phyloP scores from a whole-genome alignment of 116 monocot genomes.

The Zostera marina region DNA sequence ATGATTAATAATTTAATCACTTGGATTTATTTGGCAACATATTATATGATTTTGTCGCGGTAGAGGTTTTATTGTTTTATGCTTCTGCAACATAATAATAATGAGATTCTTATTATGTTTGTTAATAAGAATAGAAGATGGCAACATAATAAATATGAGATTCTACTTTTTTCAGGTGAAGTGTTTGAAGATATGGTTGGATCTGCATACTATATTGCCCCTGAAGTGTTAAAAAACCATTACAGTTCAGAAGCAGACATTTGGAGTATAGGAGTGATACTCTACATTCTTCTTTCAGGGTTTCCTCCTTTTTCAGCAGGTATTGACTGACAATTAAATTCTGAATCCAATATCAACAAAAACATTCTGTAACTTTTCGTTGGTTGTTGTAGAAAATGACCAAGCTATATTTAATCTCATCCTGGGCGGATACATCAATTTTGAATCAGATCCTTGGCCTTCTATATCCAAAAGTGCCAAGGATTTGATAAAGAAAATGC shows the following conservation, averaged over 20 bases:
- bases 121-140: too few species aligned
- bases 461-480: constrained; percentile 48
- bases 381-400: constrained; percentile 30
- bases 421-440: constrained; percentile 36
- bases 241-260: constrained; percentile 62
- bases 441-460: constrained; percentile 53
- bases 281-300: constrained; percentile 56
- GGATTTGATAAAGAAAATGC: constrained; percentile 43
- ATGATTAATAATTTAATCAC: too few species aligned
- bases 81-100: too few species aligned
- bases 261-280: constrained; percentile 64
- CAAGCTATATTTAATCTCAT: constrained; percentile 40
- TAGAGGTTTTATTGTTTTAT: too few species aligned
- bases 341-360: background rate
- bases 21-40: too few species aligned
- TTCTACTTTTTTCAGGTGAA: constrained; percentile 6
- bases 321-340: background rate
- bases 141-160: background rate
- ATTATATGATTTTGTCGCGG: too few species aligned
- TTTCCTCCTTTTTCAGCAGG: constrained; percentile 64
- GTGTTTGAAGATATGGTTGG: constrained; percentile 15
- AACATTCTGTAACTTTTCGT: background rate
- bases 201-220: constrained; percentile 43
- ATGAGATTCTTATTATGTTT: too few species aligned
- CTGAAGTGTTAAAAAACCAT: constrained; percentile 30